Conservation (phyloP, 2,329 filamentous ascomycete species). For the Arthrinium puccinioides region DNA sequence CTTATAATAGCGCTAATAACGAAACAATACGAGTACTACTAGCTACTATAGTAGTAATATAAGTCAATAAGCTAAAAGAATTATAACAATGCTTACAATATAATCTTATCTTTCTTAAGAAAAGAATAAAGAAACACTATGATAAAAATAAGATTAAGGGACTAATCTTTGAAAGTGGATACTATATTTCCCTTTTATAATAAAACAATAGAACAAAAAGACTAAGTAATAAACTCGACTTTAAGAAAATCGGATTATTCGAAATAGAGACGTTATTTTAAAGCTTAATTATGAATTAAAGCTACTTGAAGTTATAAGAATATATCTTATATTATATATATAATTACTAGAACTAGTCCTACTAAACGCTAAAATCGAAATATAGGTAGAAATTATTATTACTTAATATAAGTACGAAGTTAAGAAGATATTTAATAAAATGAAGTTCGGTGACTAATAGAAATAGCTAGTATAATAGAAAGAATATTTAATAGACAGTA, state of each 20-base stretch:
- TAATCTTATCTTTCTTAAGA: too few species aligned
- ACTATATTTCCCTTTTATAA: too few species aligned
- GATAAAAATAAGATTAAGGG: too few species aligned
- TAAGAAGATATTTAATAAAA: neutral
- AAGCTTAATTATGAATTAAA: constrained; percentile 4
- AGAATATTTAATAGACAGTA: constrained; percentile 1
- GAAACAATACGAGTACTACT: neutral
- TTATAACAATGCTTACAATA: too few species aligned
- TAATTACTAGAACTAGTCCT: constrained; percentile 4
- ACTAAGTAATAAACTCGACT: constrained; percentile 5
- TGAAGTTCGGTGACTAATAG: too few species aligned
- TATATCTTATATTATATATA: constrained; percentile 4
- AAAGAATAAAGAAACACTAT: too few species aligned
- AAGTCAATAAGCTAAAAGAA: too few species aligned
- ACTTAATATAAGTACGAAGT: constrained; percentile 1
- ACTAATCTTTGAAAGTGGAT: too few species aligned
- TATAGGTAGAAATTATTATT: neutral
- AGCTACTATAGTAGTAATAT: neutral
- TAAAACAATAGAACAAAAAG: neutral
- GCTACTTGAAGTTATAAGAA: neutral
- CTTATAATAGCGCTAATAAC: constrained; percentile 8
- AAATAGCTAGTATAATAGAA: neutral
- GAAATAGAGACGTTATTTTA: constrained; percentile 1
- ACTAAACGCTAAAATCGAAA: neutral
- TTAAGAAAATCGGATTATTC: constrained; percentile 4